Evolutionary conservation across 192 early-diverging fungal species (phyloP).

Genomic region (Geranomyces michiganensis): DNA sequence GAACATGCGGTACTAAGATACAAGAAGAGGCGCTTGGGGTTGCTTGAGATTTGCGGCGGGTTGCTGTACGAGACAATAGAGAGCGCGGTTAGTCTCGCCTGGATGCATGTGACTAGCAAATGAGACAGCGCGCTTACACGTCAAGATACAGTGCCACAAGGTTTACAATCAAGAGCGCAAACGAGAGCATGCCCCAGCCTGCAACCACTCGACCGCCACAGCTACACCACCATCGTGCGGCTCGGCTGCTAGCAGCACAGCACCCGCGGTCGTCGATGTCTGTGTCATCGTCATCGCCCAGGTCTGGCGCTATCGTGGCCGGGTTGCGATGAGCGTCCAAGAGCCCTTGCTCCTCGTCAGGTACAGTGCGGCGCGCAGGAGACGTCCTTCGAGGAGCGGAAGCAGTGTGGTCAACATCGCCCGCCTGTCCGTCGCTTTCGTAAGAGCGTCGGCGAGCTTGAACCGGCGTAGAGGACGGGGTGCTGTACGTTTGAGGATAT

Average conservation of each 20-base stretch:
- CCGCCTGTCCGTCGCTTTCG: background rate
- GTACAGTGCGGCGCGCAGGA: background rate
- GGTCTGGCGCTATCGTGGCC: no score
- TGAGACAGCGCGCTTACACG: background rate
- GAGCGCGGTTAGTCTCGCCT: background rate
- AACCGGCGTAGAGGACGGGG: background rate
- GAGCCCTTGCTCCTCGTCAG: conserved; percentile 14
- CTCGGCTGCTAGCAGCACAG: background rate
- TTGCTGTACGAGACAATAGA: background rate
- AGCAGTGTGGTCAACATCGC: background rate
- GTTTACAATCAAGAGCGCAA: conserved; percentile 21
- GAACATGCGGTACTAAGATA: conserved; percentile 1
- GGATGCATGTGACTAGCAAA: conserved; percentile 1
- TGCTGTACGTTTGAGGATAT: conserved; percentile 2
- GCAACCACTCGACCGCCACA: conserved; percentile 10
- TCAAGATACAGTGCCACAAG: conserved; percentile 11
- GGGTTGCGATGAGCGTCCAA: conserved; percentile 8
- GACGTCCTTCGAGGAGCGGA: background rate
- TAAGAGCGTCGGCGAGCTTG: background rate
- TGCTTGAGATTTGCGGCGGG: background rate
- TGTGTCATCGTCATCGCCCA: background rate
- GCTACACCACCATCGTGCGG: background rate
- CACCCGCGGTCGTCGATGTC: background rate
- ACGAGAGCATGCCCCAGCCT: conserved; percentile 16
- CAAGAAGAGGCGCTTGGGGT: conserved; percentile 9